A percentile compares a stretch with the other conserved stretches of the same genome.
Conservation (phyloP, 1,284 basidiomycete genomes). For the Pseudozyma hubeiensis region DNA sequence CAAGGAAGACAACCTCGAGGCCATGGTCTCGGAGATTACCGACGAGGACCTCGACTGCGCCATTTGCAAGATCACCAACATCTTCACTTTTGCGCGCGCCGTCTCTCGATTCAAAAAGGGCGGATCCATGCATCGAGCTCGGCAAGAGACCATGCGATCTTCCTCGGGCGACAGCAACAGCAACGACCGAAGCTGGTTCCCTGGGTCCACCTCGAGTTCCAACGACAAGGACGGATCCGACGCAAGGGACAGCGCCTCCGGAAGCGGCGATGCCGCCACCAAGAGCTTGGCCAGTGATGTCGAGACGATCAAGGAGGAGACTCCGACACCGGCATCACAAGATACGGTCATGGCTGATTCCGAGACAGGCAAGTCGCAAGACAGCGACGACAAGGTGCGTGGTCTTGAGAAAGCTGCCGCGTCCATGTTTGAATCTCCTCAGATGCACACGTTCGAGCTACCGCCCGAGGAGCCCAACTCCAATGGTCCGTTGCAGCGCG, state of each 20-base stretch:
- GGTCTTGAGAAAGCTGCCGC: conserved; percentile 22
- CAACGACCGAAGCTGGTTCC: conserved; percentile 40
- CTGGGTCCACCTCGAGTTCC: conserved; percentile 10
- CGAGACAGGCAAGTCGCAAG: not conserved
- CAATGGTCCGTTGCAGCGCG: conserved; percentile 37
- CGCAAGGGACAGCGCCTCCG: conserved; percentile 2
- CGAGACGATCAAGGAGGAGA: conserved; percentile 33
- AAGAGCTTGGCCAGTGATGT: conserved; percentile 4
- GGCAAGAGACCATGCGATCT: conserved; percentile 24
- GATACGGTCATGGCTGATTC: not conserved
- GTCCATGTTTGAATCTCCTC: conserved; percentile 33
- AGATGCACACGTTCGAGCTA: conserved; percentile 43
- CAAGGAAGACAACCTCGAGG: conserved; percentile 53
- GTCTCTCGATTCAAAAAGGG: conserved; percentile 64
- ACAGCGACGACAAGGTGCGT: conserved; percentile 2
- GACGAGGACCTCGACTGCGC: conserved; percentile 66
- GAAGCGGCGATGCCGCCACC: not conserved
- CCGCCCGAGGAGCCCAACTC: conserved; percentile 21
- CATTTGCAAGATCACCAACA: conserved; percentile 64
- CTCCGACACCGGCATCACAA: conserved; percentile 6
- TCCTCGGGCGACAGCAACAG: conserved; percentile 24
- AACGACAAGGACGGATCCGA: conserved; percentile 11
- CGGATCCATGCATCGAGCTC: conserved; percentile 28
- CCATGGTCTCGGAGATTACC: conserved; percentile 60
- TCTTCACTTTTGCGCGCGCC: conserved; percentile 67